These are phyloP conservation scores for Solanum aculeatissimum DNA, from an alignment of 305 asterid genomes.

Conservation along the genomic window DNA sequence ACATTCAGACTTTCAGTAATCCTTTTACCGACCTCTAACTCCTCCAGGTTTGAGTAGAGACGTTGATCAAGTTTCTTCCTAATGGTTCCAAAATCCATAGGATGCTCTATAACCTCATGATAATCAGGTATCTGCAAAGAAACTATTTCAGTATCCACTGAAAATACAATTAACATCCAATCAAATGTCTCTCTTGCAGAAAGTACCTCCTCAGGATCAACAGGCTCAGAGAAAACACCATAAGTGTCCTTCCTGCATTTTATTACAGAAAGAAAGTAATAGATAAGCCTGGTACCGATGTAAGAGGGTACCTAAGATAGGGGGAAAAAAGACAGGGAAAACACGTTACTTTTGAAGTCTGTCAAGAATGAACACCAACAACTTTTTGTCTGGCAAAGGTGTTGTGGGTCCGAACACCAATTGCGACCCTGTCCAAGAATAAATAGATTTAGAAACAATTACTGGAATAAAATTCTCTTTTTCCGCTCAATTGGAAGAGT, in stretches of 20 bases:
- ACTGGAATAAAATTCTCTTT: slow-evolving; percentile 4
- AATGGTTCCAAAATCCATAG: slow-evolving; percentile 84
- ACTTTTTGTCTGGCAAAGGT: slow-evolving; percentile 86
- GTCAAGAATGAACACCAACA: slow-evolving; percentile 76
- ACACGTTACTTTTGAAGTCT: slow-evolving; percentile 73
- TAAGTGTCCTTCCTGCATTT: slow-evolving; percentile 71
- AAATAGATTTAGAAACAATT: slow-evolving; percentile 3
- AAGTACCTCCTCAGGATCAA: slow-evolving; percentile 60
- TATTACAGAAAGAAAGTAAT: slow-evolving; percentile 6
- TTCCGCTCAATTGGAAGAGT: background rate
- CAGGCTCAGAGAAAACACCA: slow-evolving; percentile 82
- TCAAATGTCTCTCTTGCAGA: background rate
- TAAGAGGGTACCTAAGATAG: slow-evolving; percentile 5
- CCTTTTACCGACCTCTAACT: slow-evolving; percentile 51
- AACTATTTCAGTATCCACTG: slow-evolving; percentile 9
- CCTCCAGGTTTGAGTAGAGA: slow-evolving; percentile 47
- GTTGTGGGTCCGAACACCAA: slow-evolving; percentile 72
- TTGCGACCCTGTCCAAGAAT: slow-evolving; percentile 58
- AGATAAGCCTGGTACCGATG: slow-evolving; percentile 1
- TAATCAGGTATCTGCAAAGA: slow-evolving; percentile 81
- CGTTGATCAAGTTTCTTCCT: slow-evolving; percentile 56
- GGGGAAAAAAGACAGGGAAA: background rate
- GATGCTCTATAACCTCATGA: slow-evolving; percentile 52
- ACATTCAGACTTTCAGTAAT: background rate
- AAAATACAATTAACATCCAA: background rate